Base-by-base conservation (phyloP, 2,329 filamentous ascomycete species). In the Tolypocladium cylindrosporum region DNA sequence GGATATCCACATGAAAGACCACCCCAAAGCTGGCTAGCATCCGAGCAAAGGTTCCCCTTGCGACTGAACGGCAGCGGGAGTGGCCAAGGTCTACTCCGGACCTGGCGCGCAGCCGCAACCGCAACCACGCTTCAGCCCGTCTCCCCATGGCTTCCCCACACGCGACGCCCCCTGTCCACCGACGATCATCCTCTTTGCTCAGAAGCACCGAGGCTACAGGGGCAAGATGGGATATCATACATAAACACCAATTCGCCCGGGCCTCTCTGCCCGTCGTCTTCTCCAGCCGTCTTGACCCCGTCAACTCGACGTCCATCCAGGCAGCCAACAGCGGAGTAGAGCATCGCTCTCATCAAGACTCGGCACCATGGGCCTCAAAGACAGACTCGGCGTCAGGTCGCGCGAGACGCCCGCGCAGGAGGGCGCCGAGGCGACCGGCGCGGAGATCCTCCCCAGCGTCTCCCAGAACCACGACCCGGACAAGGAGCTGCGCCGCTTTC, bases 401-500 rank as follows among this genome's bases (percentile, higher is more conserved):
- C 41, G 31, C 34, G 54, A 55, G 42, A 16, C 31, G 34, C 4
- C 54, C 10, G 7, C 54, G 13, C 41, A 43, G 3, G 54, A 48
- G 5, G 42, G 31, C 31, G 41, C 54, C 13, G 14, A 14, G 24
- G 21, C 39, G 4, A 50, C 54, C 7, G 54, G 54, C 41, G 54
- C 31, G 9, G 54, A 55, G 34, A 50, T 54, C 36, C 52, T 54
- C 16, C 53, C 53, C 39, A 36, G 2, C 21, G 39, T 43, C 24
- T 55, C 53, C 14, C 60, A 57, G 13, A 55, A 51, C 48, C 56
- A 56, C 11, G 54, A 60, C 48, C 57, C 59, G 24, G 66, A 69
- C 43, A 59, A 56, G 24, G 67, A 71, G 57, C 63, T 76, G 55
- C 71, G 72, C 55, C 64, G 76, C 50, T 76, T 82, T 61, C 74